Base-by-base conservation (phyloP, 805 yeast species). In the Pichia cephalocereana region DNA sequence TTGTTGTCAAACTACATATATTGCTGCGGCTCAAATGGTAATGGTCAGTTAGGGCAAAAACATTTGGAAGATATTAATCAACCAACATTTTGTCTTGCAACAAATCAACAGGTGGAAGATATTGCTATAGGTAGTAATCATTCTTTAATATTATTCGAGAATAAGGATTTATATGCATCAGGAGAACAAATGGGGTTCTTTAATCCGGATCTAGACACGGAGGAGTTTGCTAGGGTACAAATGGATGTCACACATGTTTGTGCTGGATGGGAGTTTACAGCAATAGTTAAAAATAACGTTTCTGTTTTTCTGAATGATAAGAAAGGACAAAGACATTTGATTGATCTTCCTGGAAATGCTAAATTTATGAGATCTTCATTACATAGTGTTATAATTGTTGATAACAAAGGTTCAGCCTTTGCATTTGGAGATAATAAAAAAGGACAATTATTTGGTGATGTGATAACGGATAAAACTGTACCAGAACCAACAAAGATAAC, bases 41-140 rank as follows among this genome's bases (percentile, higher is more conserved):
- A 67, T 36, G 77, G 62, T 49, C 98, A 90, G 60, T 71, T 90
- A 43, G 95, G 96, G 38, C 61, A 72, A 38, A 73, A 70, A 7
- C 65, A 79, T 52, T 63, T 66, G 36, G 74, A 73, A 1, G 97
- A 83, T 61, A 48, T 66, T 9, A 55, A 62, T 23, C 52, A 45
- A 11, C 63, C 74, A 17, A 58, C n/a, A 12, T 17, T 12, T n/a
- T 41, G 46, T 36, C 8, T 37, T 39, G 3, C 6, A 12, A 28
- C 40, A 23, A 8, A 36, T 15, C 6, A 43, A 34, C 1, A 38
- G 57, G 40, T 43, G 52, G 14, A 15, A 23, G 23, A 70, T 54
- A 69, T 89, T 12, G 74, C 71, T 0, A 80, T 89, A 56, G 97
- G 96, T 5, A 97, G 98, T 0, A 90, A 90, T 56, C 97, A 91